Evolutionary conservation across 345 rosid species (phyloP).

Genomic region (Heritiera littoralis): DNA sequence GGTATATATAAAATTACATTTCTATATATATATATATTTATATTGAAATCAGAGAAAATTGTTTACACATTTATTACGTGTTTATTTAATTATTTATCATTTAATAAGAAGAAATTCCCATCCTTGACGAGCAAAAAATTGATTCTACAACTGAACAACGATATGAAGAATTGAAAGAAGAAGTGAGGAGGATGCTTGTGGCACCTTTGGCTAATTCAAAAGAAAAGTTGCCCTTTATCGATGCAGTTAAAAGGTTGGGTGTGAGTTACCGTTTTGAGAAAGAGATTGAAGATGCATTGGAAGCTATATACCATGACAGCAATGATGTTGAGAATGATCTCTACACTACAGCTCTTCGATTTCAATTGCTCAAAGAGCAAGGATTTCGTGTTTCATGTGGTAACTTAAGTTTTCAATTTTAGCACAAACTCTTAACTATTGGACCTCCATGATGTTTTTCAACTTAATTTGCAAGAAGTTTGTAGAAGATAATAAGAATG

Average conservation of each 20-base stretch:
- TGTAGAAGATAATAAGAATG: too few relatives aligned
- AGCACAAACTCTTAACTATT: too few relatives aligned
- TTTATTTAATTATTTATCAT: neutral
- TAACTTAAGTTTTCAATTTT: neutral
- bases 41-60: too few relatives aligned
- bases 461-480: too few relatives aligned
- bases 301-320: neutral
- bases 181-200: constrained; percentile 29
- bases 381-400: neutral
- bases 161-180: constrained; percentile 22
- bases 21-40: too few relatives aligned
- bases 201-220: neutral
- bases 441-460: too few relatives aligned
- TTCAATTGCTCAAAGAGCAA: constrained; percentile 18
- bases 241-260: constrained; percentile 34
- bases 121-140: neutral
- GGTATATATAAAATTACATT: too few relatives aligned
- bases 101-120: neutral
- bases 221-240: constrained; percentile 26
- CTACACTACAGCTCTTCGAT: constrained; percentile 6
- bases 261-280: constrained; percentile 22
- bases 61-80: too few relatives aligned
- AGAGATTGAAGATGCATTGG: constrained; percentile 2
- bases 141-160: neutral
- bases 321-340: neutral